These are phyloP conservation scores for Epipyxis sp. DNA, from an alignment of 108 stramenopile species.

Conservation along the genomic window DNA sequence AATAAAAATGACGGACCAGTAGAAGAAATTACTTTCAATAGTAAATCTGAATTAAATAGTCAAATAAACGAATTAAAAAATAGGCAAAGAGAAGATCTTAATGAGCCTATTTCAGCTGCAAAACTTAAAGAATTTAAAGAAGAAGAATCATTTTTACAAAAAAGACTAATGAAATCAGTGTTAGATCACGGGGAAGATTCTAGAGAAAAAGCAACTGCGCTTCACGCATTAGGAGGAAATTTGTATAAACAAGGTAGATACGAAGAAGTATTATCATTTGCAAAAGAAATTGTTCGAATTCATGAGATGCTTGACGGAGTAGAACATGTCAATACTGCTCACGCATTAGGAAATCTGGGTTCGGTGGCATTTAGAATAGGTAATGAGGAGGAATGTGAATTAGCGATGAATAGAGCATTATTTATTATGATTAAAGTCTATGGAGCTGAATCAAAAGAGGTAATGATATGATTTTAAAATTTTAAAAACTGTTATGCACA, in stretches of 20 bases:
- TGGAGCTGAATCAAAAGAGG: background rate
- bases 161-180: too few species aligned
- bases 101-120: too few species aligned
- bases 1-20: too few species aligned
- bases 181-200: background rate
- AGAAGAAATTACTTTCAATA: too few species aligned
- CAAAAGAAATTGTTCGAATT: conserved; percentile 20
- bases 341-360: background rate
- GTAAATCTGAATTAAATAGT: too few species aligned
- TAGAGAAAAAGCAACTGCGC: background rate
- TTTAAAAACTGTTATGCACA: too few species aligned
- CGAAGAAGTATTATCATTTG: background rate
- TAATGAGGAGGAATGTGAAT: background rate
- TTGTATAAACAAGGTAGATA: conserved; percentile 11
- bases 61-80: too few species aligned
- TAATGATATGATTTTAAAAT: too few species aligned
- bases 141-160: too few species aligned
- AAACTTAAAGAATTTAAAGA: too few species aligned
- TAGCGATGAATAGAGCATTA: conserved; percentile 5
- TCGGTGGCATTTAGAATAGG: background rate
- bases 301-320: conserved; percentile 12
- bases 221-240: background rate
- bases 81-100: too few species aligned
- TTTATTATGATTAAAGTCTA: background rate
- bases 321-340: conserved; percentile 9